These are phyloP conservation scores for Cutaneotrichosporon sp. DNA, from an alignment of 1,284 basidiomycete species.

Conservation along the genomic window DNA sequence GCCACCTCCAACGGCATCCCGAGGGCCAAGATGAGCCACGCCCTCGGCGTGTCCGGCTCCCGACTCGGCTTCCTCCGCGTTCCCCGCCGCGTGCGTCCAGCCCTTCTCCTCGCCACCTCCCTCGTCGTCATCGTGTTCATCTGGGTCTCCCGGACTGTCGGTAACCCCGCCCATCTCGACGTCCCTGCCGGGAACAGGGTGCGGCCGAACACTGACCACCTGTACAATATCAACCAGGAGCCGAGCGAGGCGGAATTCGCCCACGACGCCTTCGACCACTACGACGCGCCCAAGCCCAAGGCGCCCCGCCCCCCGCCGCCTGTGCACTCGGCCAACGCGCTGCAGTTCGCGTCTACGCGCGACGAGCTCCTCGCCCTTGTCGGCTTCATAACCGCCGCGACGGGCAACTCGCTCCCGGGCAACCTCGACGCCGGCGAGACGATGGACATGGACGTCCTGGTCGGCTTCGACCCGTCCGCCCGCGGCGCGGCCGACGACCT, in stretches of 20 bases:
- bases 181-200: too few species aligned
- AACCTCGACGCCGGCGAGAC: constrained; percentile 59
- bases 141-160: constrained; percentile 22
- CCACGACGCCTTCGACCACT: too few species aligned
- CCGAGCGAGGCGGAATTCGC: constrained; percentile 12
- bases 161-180: not conserved
- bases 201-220: not conserved
- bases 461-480: constrained; percentile 72
- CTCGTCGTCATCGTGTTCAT: constrained; percentile 25
- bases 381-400: constrained; percentile 66
- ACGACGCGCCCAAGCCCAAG: too few species aligned
- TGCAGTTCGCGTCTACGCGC: constrained; percentile 21
- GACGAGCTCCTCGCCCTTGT: constrained; percentile 75
- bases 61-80: constrained; percentile 29
- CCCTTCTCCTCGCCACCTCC: constrained; percentile 29
- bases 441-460: constrained; percentile 69
- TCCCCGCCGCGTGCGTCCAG: constrained; percentile 32
- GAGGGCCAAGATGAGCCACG: not conserved
- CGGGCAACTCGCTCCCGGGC: constrained; percentile 69
- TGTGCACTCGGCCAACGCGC: not conserved
- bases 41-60: constrained; percentile 7
- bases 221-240: constrained; percentile 15
- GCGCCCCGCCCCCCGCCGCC: not conserved
- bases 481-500: constrained; percentile 53
- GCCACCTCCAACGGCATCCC: not conserved